Evolutionary conservation across 352 stramenopile genomes (phyloP), one percentile per base, ranked within the genome.

Genomic region (Pythium monospermum): DNA sequence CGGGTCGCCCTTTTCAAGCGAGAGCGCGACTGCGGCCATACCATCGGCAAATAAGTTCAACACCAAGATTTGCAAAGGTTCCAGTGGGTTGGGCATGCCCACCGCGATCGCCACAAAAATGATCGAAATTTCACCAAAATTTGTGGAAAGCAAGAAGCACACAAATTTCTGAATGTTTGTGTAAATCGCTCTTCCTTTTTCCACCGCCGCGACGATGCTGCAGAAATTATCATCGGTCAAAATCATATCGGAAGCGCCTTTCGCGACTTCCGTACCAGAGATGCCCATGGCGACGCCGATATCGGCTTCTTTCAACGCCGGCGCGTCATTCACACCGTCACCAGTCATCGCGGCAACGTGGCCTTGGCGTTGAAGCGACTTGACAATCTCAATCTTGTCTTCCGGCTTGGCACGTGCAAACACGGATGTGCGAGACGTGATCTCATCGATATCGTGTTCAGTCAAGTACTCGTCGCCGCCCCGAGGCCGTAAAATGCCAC

Each of bases 151-250:
- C 70, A 97, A 81, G 64, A 97, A 97, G 60, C 95, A 91, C 21
- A 98, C 70, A 64, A 98, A 98, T 65, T 97, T 97, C 18, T 85
- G 68, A 53, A 98, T 97, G 60, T 95, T 97, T 61, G 97, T 86
- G 66, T 96, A 97, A 19, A 98, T 92, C 46, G 71, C 91, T 26
- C 94, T 69, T n/a, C 92, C 92, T 78, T 93, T 97, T 37, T 96
- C 76, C 22, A 97, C 85, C 19, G 91, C 91, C 31, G 86, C 84
- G 21, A 98, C 88, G 62, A 98, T 98, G 19, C 85, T 96, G 21
- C 74, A 79, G 69, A 98, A 98, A 61, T 97, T 96, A 67, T 98
- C 93, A 66, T 98, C 93, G 7, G 97, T 74, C 25, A 98, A 71
- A 47, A 98, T 91, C 52, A 98, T 98, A 51, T 98, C 90, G n/a